Conservation (phyloP, 306 rosid genomes). For the Hippophae gyantsensis region DNA sequence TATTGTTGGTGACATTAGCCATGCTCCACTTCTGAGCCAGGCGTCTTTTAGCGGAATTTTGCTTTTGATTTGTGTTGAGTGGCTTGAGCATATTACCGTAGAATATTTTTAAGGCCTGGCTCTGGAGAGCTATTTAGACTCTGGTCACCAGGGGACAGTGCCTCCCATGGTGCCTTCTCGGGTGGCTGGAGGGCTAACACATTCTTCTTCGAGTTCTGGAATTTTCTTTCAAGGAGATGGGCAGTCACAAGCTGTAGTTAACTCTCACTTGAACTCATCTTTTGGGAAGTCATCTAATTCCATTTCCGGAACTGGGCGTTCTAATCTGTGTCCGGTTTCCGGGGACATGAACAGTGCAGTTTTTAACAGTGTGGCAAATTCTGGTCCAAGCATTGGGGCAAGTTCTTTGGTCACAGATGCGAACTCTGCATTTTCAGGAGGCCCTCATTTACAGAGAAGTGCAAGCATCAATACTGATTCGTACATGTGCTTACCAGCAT, state of each 20-base stretch:
- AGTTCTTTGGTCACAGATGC: slow-evolving; percentile 99
- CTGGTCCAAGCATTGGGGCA: slow-evolving; percentile 92
- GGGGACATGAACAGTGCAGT: slow-evolving; percentile 83
- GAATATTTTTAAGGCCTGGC: slow-evolving; percentile 45
- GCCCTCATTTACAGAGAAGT: slow-evolving; percentile 94
- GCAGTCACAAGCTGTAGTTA: slow-evolving; percentile 61
- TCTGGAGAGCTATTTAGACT: slow-evolving; percentile 68
- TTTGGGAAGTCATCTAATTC: slow-evolving; percentile 72
- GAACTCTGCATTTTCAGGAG: slow-evolving; percentile 88
- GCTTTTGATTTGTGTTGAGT: slow-evolving; percentile 25
- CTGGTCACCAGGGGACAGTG: slow-evolving; percentile 60
- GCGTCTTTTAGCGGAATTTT: slow-evolving; percentile 17
- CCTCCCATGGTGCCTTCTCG: slow-evolving; percentile 87
- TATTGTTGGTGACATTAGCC: slow-evolving; percentile 11
- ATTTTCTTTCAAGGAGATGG: slow-evolving; percentile 98
- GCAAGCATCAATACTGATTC: slow-evolving; percentile 86
- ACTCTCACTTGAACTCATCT: slow-evolving; percentile 81
- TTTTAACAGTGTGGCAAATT: slow-evolving; percentile 71
- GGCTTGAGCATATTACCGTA: slow-evolving; percentile 23
- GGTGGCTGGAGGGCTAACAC: slow-evolving; percentile 88
- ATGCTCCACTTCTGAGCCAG: slow-evolving; percentile 12
- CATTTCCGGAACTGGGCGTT: slow-evolving; percentile 66
- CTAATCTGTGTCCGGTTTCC: slow-evolving; percentile 71
- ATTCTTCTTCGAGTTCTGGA: slow-evolving; percentile 86
- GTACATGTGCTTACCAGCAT: slow-evolving; percentile 77